phyloP scores from a whole-genome alignment of 2,329 filamentous ascomycete genomes.

The Chrysosporium queenslandicum region DNA sequence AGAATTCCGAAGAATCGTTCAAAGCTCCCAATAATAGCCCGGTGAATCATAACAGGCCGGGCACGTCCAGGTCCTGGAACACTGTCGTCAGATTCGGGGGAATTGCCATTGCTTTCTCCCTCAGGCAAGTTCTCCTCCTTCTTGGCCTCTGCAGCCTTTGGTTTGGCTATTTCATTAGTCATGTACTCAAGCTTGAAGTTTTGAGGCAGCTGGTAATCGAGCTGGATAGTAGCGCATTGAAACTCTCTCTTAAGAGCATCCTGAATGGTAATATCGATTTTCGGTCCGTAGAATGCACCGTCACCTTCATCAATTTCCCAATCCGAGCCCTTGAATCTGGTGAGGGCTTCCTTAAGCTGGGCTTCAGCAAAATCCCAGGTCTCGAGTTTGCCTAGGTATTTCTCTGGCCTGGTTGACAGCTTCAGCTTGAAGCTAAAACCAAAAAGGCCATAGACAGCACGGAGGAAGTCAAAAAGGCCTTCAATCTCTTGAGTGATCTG shows the following conservation, averaged over 20 bases:
- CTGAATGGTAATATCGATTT: constrained; percentile 93
- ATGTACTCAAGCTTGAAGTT: constrained; percentile 85
- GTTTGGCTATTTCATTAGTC: constrained; percentile 54
- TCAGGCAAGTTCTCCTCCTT: constrained; percentile 30
- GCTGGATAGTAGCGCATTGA: constrained; percentile 89
- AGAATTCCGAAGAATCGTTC: constrained; percentile 44
- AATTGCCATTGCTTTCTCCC: constrained; percentile 32
- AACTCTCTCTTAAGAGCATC: constrained; percentile 76
- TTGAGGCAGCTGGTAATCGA: constrained; percentile 75
- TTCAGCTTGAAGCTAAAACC: constrained; percentile 90
- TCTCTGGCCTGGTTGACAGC: constrained; percentile 81
- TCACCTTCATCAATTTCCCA: constrained; percentile 94
- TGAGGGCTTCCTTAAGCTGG: constrained; percentile 66
- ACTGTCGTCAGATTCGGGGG: constrained; percentile 24
- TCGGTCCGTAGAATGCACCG: constrained; percentile 95
- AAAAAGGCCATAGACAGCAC: constrained; percentile 67
- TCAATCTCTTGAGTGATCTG: constrained; percentile 63
- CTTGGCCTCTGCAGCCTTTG: constrained; percentile 32
- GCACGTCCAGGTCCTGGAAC: constrained; percentile 35
- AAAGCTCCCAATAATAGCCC: constrained; percentile 43
- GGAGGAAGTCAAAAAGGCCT: constrained; percentile 77
- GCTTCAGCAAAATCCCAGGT: constrained; percentile 85
- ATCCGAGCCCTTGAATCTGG: constrained; percentile 61
- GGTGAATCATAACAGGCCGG: constrained; percentile 44
- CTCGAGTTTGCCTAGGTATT: constrained; percentile 73